Percentiles rank a stretch among this genome's conserved stretches.
These are phyloP conservation scores for Mycocentrospora acerina DNA, from an alignment of 2,329 filamentous ascomycete species.

Conservation along the genomic window DNA sequence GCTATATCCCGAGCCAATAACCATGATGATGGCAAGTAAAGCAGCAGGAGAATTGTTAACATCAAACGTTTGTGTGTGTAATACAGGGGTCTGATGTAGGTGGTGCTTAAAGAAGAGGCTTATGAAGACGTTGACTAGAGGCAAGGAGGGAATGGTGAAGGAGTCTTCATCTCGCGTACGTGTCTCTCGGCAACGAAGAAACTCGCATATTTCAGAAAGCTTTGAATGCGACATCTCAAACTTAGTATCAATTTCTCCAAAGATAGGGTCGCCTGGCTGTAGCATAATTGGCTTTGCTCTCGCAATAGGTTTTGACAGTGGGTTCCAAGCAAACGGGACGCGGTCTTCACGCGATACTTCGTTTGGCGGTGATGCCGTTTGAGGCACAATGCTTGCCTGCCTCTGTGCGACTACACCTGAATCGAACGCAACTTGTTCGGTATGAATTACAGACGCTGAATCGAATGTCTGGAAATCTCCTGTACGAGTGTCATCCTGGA, in stretches of 20 bases:
- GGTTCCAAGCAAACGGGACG: constrained; percentile 7
- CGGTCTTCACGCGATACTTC: constrained; percentile 7
- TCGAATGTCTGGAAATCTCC: too few relatives aligned
- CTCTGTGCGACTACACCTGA: too few relatives aligned
- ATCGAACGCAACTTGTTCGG: too few relatives aligned
- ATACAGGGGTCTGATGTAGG: constrained; percentile 3
- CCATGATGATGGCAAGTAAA: constrained; percentile 5
- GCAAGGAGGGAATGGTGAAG: constrained; percentile 4
- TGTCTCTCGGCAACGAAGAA: background rate
- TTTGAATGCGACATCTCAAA: background rate
- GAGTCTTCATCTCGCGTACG: background rate
- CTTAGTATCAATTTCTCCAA: background rate
- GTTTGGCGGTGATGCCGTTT: constrained; percentile 5
- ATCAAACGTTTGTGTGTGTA: constrained; percentile 2
- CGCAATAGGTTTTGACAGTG: constrained; percentile 3
- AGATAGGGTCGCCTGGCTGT: constrained; percentile 4
- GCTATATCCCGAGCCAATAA: constrained; percentile 8
- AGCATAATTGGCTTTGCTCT: constrained; percentile 7
- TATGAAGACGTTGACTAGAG: constrained; percentile 8
- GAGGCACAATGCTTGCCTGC: background rate
- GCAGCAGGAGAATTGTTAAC: constrained; percentile 1
- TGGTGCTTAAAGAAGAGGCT: constrained; percentile 6
- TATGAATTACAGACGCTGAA: too few relatives aligned
- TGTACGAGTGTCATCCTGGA: too few relatives aligned
- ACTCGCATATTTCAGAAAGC: background rate